These are phyloP conservation scores for Rutstroemia sp. DNA, from an alignment of 2,329 filamentous ascomycete genomes.

Conservation along the genomic window DNA sequence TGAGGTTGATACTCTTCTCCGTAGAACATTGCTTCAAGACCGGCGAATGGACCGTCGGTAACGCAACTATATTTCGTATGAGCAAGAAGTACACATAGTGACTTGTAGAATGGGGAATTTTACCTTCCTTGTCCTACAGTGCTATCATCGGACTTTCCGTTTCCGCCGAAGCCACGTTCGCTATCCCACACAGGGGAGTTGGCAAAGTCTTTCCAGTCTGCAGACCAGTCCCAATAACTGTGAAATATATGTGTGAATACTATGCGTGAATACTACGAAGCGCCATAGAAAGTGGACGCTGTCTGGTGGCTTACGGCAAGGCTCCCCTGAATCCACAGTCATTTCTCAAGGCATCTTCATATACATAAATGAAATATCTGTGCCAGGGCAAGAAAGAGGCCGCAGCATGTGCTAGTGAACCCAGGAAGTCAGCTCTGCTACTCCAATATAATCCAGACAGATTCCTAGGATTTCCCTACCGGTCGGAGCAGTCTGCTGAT, in stretches of 20 bases:
- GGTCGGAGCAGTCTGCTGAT: neutral
- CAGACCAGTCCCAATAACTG: conserved; percentile 1
- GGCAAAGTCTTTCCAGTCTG: neutral
- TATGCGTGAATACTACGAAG: too few relatives aligned
- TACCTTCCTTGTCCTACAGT: too few relatives aligned
- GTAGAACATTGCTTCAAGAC: neutral
- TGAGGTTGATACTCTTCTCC: neutral
- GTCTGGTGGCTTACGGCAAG: neutral
- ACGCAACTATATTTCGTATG: neutral
- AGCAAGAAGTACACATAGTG: too few relatives aligned
- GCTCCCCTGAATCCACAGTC: neutral
- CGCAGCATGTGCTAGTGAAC: conserved; percentile 18
- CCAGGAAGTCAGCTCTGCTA: too few relatives aligned
- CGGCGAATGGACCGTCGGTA: neutral
- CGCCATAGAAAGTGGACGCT: neutral
- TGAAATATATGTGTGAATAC: too few relatives aligned
- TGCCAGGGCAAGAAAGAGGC: conserved; percentile 32
- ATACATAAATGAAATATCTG: conserved; percentile 31
- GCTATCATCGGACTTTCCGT: neutral
- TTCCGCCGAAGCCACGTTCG: neutral
- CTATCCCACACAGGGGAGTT: neutral
- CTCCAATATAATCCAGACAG: too few relatives aligned
- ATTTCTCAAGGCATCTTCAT: conserved; percentile 24
- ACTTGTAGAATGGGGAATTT: too few relatives aligned
- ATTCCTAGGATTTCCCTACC: neutral